Base-by-base conservation (phyloP, 2,329 filamentous ascomycete species). In the Colletotrichum scovillei region DNA sequence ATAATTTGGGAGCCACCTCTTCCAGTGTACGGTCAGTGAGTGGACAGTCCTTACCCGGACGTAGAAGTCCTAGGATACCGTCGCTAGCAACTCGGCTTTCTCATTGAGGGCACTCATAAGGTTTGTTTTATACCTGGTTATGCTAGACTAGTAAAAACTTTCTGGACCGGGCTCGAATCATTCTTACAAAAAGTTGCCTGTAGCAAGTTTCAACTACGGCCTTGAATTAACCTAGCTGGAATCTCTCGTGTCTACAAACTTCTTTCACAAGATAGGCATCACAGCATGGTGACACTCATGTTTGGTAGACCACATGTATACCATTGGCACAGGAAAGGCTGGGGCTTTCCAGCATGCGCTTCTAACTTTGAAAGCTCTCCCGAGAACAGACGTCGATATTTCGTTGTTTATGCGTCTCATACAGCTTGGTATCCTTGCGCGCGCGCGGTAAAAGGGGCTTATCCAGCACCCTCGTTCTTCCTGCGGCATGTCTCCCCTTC, bases 291-390 rank as follows among this genome's bases (percentile, higher is more conserved):
- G 60, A 12, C 28, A 52, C 14, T 42, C 3, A 42, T 32, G 19
- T n/a, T 59, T 26, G 19, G 32, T 46, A 35, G 30, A 63, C 32
- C 62, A 63, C 69, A 69, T 69, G 58, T 69, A 60, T 72, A 72
- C 70, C 67, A 69, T 72, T 73, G n/a, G n/a, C 67, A 35, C 32
- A 32, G 67, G 67, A 38, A 42, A 32, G 67, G 53, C 26, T 30
- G 22, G 22, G 53, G 32, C 49, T 28, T 46, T 64, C 60, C 59
- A 28, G 66, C 70, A 73, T 69, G 70, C 66, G 38, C 49, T 52
- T 63, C 60, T 63, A 63, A 63, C 12, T 49, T 46, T 63, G 28
- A 63, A n/a, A 26, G 26, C 56, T 59, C 56, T 59, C n/a, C n/a
- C 28, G 30, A 32, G 26, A 59, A 64, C 22, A 55, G 62, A 55